These are phyloP conservation scores for Salvia splendens DNA, from an alignment of 257 asterid genomes.

Conservation along the genomic window DNA sequence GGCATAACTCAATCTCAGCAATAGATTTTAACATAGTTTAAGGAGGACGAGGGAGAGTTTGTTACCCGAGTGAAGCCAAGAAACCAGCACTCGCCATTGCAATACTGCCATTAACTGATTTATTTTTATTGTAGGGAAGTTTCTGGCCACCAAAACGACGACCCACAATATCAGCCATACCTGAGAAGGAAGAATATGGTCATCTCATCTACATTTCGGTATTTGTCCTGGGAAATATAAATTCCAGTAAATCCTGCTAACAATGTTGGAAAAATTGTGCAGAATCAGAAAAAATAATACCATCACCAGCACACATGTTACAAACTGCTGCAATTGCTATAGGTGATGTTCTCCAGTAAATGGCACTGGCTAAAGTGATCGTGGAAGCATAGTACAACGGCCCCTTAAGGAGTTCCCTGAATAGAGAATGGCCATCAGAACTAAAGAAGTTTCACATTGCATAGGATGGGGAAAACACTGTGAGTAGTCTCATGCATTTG, in stretches of 20 bases:
- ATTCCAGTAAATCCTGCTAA: background rate
- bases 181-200: constrained; percentile 40
- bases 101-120: constrained; percentile 70
- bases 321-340: constrained; percentile 82
- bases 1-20: constrained; percentile 27
- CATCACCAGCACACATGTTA: constrained; percentile 96
- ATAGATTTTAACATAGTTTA: background rate
- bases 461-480: background rate
- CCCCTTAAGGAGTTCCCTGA: constrained; percentile 95
- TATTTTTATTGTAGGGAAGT: constrained; percentile 77
- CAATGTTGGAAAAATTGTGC: background rate
- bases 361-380: constrained; percentile 67
- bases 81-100: constrained; percentile 83
- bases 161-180: constrained; percentile 85
- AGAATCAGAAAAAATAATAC: constrained; percentile 38
- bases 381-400: constrained; percentile 85
- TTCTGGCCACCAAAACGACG: constrained; percentile 76
- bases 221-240: background rate
- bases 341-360: constrained; percentile 94
- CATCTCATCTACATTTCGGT: constrained; percentile 3
- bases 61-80: constrained; percentile 81
- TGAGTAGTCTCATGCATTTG: constrained; percentile 5
- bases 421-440: constrained; percentile 14
- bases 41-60: constrained; percentile 24
- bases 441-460: constrained; percentile 21